Conservation (phyloP, 805 yeast genomes). For the Hyphopichia homilentoma region DNA sequence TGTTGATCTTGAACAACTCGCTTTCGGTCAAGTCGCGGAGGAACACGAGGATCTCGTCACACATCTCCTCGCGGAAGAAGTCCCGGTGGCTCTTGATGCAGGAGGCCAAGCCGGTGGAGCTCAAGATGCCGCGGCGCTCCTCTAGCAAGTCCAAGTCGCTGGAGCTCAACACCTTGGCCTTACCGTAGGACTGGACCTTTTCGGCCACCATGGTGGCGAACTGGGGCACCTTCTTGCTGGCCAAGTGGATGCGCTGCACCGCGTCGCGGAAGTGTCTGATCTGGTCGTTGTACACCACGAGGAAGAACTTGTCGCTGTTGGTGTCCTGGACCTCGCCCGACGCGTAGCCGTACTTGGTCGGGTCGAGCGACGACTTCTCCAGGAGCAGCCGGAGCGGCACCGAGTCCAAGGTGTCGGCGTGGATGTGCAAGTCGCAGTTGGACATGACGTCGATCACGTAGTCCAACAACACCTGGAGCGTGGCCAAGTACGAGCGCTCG, state of each 20-base stretch:
- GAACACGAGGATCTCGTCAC: constrained; percentile 69
- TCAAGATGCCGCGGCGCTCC: constrained; percentile 52
- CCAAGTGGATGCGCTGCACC: constrained; percentile 55
- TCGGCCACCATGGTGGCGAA: constrained; percentile 73
- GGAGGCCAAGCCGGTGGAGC: constrained; percentile 61
- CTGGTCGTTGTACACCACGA: constrained; percentile 76
- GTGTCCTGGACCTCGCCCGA: constrained; percentile 26
- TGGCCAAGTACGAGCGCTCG: constrained; percentile 27
- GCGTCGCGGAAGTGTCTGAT: constrained; percentile 74
- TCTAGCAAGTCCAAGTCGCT: constrained; percentile 46
- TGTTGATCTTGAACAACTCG: constrained; percentile 47
- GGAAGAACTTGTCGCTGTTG: constrained; percentile 47
- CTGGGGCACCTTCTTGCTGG: constrained; percentile 59
- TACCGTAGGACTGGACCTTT: constrained; percentile 58
- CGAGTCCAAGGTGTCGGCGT: constrained; percentile 20
- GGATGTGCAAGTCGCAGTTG: constrained; percentile 41
- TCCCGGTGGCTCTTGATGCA: constrained; percentile 68
- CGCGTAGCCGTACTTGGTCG: constrained; percentile 38
- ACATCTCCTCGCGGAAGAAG: constrained; percentile 75
- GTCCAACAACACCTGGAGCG: constrained; percentile 51
- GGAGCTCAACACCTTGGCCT: constrained; percentile 65
- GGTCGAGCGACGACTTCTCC: constrained; percentile 29
- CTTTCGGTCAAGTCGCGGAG: constrained; percentile 54
- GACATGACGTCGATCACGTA: constrained; percentile 60
- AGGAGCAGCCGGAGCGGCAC: constrained; percentile 26